These are phyloP conservation scores for Purpureocillium takamizusanense DNA, from an alignment of 2,329 filamentous ascomycete species.

Conservation along the genomic window DNA sequence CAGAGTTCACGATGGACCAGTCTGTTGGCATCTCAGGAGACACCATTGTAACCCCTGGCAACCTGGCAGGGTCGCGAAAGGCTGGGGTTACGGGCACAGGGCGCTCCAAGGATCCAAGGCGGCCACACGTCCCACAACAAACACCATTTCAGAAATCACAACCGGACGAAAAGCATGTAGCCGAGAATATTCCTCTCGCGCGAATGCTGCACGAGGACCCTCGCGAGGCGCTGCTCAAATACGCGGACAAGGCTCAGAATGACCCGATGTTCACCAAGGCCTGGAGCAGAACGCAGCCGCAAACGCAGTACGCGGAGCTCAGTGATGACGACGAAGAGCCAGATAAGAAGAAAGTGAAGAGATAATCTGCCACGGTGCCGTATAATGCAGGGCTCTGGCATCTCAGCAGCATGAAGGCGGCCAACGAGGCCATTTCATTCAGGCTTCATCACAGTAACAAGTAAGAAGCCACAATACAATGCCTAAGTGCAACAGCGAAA, in stretches of 20 bases:
- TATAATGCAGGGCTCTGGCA: too few species aligned
- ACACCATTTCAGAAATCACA: constrained; percentile 89
- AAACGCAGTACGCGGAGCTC: constrained; percentile 81
- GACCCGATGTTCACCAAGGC: constrained; percentile 92
- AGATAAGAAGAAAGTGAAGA: constrained; percentile 55
- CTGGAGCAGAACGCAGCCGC: constrained; percentile 85
- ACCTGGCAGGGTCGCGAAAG: constrained; percentile 39
- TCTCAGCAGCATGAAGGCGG: too few species aligned
- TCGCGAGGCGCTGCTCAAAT: constrained; percentile 85
- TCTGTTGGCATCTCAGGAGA: constrained; percentile 76
- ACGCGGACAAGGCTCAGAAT: constrained; percentile 85
- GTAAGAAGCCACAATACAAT: too few species aligned
- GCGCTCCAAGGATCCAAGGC: constrained; percentile 64
- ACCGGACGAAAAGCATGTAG: constrained; percentile 83
- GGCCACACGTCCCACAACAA: constrained; percentile 74
- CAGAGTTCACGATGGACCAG: constrained; percentile 76
- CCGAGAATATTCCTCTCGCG: constrained; percentile 79
- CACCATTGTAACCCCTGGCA: constrained; percentile 63
- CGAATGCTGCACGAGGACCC: constrained; percentile 96
- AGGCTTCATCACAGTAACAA: too few species aligned
- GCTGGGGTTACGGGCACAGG: constrained; percentile 73
- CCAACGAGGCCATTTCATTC: too few species aligned
- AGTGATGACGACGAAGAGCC: constrained; percentile 71
- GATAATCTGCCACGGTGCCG: constrained; percentile 28
- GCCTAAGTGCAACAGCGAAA: too few species aligned